Conservation (phyloP, 257 asterid genomes). For the Buddleja alternifolia region DNA sequence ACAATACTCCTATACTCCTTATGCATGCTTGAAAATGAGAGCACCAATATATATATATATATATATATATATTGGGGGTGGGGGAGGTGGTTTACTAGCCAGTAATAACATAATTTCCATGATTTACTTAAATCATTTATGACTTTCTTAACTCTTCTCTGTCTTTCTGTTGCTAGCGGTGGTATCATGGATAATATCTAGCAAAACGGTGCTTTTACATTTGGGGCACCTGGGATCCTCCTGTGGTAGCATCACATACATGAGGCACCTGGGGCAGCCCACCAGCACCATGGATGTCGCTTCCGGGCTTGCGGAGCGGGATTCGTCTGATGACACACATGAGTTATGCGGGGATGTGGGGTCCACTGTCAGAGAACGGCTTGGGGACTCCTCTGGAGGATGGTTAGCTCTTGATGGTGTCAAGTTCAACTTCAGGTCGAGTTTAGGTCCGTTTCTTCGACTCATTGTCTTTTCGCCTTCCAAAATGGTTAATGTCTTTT, state of each 20-base stretch:
- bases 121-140: not conserved
- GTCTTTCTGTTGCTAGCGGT: slow-evolving; percentile 36
- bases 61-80: no score
- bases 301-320: slow-evolving; percentile 54
- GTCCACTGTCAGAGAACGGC: slow-evolving; percentile 39
- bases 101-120: not conserved
- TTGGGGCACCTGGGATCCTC: slow-evolving; percentile 88
- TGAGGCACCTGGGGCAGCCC: slow-evolving; percentile 88
- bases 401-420: slow-evolving; percentile 49
- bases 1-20: not conserved
- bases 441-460: slow-evolving; percentile 46
- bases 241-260: slow-evolving; percentile 91
- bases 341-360: slow-evolving; percentile 55
- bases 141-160: slow-evolving; percentile 25
- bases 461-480: slow-evolving; percentile 29
- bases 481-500: not conserved
- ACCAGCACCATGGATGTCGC: slow-evolving; percentile 72
- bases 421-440: slow-evolving; percentile 59
- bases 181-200: slow-evolving; percentile 52
- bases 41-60: not conserved
- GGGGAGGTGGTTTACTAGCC: no score
- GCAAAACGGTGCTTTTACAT: slow-evolving; percentile 88
- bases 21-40: not conserved
- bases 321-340: slow-evolving; percentile 63
- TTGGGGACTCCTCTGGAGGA: slow-evolving; percentile 44